Conservation (phyloP, 202 grass and related monocot genomes). For the Sporobolus alterniflorus region DNA sequence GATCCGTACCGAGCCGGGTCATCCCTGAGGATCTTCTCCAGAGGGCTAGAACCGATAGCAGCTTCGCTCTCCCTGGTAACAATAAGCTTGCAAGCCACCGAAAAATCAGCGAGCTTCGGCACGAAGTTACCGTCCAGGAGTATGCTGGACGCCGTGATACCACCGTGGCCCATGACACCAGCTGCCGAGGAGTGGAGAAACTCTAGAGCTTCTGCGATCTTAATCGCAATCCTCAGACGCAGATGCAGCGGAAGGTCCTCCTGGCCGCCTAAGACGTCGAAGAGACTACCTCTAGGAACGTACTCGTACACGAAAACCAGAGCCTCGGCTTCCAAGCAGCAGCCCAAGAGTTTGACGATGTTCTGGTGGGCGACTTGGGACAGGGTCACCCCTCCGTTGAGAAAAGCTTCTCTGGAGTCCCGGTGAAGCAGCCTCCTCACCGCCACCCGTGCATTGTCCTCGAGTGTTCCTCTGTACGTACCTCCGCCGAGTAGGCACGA, state of each 20-base stretch:
- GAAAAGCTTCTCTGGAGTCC: background rate
- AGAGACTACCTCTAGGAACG: constrained; percentile 42
- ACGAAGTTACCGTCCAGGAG: constrained; percentile 52
- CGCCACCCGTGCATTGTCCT: constrained; percentile 29
- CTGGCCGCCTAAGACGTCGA: constrained; percentile 8
- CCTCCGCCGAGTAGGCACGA: background rate
- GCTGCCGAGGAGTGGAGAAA: constrained; percentile 36
- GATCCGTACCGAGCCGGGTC: constrained; percentile 33
- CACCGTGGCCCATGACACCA: constrained; percentile 45
- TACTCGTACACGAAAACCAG: constrained; percentile 54
- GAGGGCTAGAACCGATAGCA: constrained; percentile 3
- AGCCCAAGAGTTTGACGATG: constrained; percentile 54
- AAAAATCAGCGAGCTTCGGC: constrained; percentile 58
- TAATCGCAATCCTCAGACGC: constrained; percentile 30
- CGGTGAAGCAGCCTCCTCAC: background rate
- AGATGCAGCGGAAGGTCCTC: constrained; percentile 18
- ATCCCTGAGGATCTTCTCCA: constrained; percentile 16
- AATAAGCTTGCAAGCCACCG: constrained; percentile 48
- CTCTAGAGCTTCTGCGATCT: constrained; percentile 35
- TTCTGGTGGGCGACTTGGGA: constrained; percentile 48
- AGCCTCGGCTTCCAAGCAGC: constrained; percentile 48
- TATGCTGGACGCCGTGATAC: constrained; percentile 56
- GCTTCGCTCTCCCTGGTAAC: constrained; percentile 22
- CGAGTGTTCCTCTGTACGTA: constrained; percentile 20
- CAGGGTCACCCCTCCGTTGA: background rate